Evolutionary conservation across 352 stramenopile genomes (phyloP).

Genomic region (Blastocystis sp.): DNA sequence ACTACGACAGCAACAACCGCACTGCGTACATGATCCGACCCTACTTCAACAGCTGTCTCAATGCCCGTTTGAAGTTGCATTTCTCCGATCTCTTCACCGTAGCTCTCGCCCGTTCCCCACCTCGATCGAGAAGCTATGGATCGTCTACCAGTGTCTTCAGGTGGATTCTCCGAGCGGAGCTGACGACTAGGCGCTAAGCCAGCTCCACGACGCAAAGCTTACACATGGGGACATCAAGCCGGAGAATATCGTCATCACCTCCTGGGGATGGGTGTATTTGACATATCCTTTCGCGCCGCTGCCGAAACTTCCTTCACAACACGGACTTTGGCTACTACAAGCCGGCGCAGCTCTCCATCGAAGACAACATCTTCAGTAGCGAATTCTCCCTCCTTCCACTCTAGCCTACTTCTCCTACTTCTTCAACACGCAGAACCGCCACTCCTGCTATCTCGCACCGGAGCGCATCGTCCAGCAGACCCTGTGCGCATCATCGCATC

Average conservation of each 20-base stretch:
- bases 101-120: conserved; percentile 85
- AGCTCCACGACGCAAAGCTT: conserved; percentile 85
- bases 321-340: conserved; percentile 65
- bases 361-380: conserved; percentile 60
- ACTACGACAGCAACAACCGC: conserved; percentile 12
- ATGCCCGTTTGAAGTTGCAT: conserved; percentile 34
- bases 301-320: conserved; percentile 86
- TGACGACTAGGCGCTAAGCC: conserved; percentile 82
- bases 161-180: background rate
- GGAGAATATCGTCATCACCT: conserved; percentile 95
- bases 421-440: conserved; percentile 73
- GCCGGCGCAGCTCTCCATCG: conserved; percentile 41
- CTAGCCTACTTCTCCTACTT: conserved; percentile 73
- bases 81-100: background rate
- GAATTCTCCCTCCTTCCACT: background rate
- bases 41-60: conserved; percentile 44
- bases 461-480: conserved; percentile 81
- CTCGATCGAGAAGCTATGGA: conserved; percentile 91
- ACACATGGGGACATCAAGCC: conserved; percentile 94
- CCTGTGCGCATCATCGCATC: background rate
- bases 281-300: conserved; percentile 90
- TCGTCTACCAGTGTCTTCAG: conserved; percentile 86
- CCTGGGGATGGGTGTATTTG: conserved; percentile 92
- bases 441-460: conserved; percentile 90
- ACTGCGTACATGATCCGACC: conserved; percentile 55